Evolutionary conservation across 2,329 filamentous ascomycete genomes (phyloP).

Genomic region (Plenodomus lindquistii): DNA sequence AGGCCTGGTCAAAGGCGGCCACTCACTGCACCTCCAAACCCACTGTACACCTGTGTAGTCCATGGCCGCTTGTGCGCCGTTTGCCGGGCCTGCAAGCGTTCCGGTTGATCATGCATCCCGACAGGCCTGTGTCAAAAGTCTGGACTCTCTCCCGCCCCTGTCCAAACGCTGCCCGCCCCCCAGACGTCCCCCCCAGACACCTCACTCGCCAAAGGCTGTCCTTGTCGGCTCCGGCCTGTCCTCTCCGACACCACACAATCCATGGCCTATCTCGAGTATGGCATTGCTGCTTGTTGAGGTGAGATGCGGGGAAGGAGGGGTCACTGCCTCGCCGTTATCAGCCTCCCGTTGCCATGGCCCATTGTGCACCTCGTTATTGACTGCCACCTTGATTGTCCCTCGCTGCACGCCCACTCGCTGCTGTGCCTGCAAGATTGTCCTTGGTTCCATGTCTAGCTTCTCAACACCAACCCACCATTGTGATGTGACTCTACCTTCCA

Average conservation of each 20-base stretch:
- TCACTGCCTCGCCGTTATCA: background rate
- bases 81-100: background rate
- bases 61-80: background rate
- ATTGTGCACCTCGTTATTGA: background rate
- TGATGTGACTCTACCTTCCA: too few relatives aligned
- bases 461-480: constrained; percentile 28
- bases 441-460: constrained; percentile 26
- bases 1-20: too few relatives aligned
- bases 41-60: too few relatives aligned
- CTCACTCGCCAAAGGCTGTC: too few relatives aligned
- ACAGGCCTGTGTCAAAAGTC: background rate
- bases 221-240: too few relatives aligned
- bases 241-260: background rate
- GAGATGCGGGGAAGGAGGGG: background rate
- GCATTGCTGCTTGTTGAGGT: background rate
- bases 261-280: too few relatives aligned
- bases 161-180: too few relatives aligned
- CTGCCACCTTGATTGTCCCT: background rate
- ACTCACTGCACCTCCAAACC: too few relatives aligned
- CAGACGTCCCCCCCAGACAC: too few relatives aligned
- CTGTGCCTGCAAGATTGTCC: constrained; percentile 15
- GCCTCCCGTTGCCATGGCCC: background rate
- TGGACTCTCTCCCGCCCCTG: background rate
- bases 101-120: background rate
- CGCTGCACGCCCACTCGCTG: constrained; percentile 9